Evolutionary conservation across 169 alveolate species (phyloP).

Genomic region (Plasmodium sp.): DNA sequence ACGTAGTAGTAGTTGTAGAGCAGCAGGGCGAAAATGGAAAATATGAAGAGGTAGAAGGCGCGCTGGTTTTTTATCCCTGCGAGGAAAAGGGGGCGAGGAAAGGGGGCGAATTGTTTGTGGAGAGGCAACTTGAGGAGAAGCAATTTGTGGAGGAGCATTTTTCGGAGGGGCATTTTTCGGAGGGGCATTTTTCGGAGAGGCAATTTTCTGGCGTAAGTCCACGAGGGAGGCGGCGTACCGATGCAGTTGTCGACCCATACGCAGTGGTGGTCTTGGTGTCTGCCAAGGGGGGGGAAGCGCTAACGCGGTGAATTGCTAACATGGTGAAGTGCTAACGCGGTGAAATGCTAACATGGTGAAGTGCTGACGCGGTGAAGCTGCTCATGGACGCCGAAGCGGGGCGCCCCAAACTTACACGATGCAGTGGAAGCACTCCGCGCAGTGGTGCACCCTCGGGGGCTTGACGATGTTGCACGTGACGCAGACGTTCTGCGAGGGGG

Average conservation of each 20-base stretch:
- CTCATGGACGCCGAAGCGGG: neutral
- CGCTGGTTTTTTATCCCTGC: constrained; percentile 78
- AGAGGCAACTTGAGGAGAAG: no score
- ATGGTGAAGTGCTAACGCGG: neutral
- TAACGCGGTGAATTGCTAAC: neutral
- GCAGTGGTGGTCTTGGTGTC: constrained; percentile 96
- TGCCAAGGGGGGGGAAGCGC: neutral
- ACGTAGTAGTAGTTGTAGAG: constrained; percentile 70
- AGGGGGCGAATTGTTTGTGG: constrained; percentile 74
- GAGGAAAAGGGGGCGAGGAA: constrained; percentile 73
- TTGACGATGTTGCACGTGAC: constrained; percentile 89
- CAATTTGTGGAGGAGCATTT: no score
- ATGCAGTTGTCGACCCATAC: constrained; percentile 98
- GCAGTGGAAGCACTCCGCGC: constrained; percentile 88
- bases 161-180: no score
- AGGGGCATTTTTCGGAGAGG: neutral
- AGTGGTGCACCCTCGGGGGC: constrained; percentile 87
- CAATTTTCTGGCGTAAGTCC: neutral
- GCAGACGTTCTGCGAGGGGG: constrained; percentile 81
- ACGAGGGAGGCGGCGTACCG: constrained; percentile 78
- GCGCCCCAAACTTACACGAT: constrained; percentile 72
- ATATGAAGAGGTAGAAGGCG: constrained; percentile 77
- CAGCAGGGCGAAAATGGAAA: constrained; percentile 62
- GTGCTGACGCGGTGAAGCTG: neutral
- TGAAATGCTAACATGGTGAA: neutral